Conservation (phyloP, 805 yeast species). For the Saturnispora silvae region DNA sequence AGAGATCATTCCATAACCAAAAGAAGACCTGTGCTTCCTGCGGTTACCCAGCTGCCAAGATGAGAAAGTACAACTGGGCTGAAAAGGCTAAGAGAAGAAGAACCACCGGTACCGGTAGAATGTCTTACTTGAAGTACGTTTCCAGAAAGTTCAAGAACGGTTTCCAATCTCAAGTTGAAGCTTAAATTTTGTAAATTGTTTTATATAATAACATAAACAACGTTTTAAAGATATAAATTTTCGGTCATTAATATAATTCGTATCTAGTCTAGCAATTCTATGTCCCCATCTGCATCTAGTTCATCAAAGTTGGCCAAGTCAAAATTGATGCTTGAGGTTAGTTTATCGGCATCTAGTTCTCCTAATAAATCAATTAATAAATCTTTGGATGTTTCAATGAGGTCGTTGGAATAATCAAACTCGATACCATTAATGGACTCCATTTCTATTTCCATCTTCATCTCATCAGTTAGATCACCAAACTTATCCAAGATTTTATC, state of each 20-base stretch:
- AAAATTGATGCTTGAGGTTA: slow-evolving; percentile 56
- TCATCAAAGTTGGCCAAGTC: slow-evolving; percentile 17
- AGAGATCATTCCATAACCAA: slow-evolving; percentile 97
- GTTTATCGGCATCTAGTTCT: slow-evolving; percentile 69
- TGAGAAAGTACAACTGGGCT: slow-evolving; percentile 99
- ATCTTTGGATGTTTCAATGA: slow-evolving; percentile 60
- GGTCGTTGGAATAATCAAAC: slow-evolving; percentile 49
- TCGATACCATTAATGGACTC: slow-evolving; percentile 47
- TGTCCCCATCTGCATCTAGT: slow-evolving; percentile 14
- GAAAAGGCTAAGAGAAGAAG: slow-evolving; percentile 98
- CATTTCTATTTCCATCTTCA: slow-evolving; percentile 17
- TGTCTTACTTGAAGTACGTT: slow-evolving; percentile 94
- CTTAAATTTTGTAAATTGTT: slow-evolving; percentile 6
- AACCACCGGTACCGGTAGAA: slow-evolving; percentile 99
- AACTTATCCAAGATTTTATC: slow-evolving; percentile 28
- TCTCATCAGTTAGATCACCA: slow-evolving; percentile 21
- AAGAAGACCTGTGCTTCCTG: slow-evolving; percentile 98
- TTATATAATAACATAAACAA: neutral
- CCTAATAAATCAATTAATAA: slow-evolving; percentile 58
- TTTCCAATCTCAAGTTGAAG: slow-evolving; percentile 60
- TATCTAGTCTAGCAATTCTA: slow-evolving; percentile 1
- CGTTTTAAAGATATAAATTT: neutral
- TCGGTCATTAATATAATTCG: neutral
- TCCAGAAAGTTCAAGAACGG: slow-evolving; percentile 98
- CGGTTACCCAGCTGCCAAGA: slow-evolving; percentile 99